Conservation (phyloP, 768 basidiomycete species). For the Phanerochaete sordida region DNA sequence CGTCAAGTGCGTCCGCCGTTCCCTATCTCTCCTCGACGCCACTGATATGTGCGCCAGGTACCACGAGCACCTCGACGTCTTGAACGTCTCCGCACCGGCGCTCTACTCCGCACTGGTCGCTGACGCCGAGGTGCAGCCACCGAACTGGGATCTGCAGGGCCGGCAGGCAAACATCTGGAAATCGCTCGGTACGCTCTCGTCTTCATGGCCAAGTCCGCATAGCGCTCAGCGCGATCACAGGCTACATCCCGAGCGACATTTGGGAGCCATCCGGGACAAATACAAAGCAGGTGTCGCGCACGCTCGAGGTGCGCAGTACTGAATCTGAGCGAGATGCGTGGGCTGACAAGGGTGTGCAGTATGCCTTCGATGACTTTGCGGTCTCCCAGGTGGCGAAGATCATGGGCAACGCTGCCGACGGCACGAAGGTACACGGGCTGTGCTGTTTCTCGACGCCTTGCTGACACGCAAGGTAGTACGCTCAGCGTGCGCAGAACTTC, state of each 20-base stretch:
- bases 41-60: conserved; percentile 35
- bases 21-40: not conserved
- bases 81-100: conserved; percentile 45
- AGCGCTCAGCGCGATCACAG: conserved; percentile 8
- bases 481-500: conserved; percentile 52
- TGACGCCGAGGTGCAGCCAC: conserved; percentile 54
- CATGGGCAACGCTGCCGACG: conserved; percentile 47
- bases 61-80: conserved; percentile 40
- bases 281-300: conserved; percentile 59
- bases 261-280: conserved; percentile 46
- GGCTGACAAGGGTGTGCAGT: conserved; percentile 30
- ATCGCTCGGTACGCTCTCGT: conserved; percentile 35
- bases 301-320: conserved; percentile 45
- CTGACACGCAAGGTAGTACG: conserved; percentile 36
- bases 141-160: conserved; percentile 63
- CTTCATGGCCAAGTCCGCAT: not conserved
- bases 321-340: not conserved
- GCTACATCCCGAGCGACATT: conserved; percentile 31
- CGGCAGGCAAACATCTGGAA: conserved; percentile 58
- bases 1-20: conserved; percentile 39
- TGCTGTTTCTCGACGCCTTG: not conserved
- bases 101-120: conserved; percentile 56
- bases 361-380: conserved; percentile 61
- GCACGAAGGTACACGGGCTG: conserved; percentile 38
- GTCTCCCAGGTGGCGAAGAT: conserved; percentile 61